These are phyloP conservation scores for Penicillium sp. DNA, from an alignment of 2,329 filamentous ascomycete genomes.

Conservation along the genomic window DNA sequence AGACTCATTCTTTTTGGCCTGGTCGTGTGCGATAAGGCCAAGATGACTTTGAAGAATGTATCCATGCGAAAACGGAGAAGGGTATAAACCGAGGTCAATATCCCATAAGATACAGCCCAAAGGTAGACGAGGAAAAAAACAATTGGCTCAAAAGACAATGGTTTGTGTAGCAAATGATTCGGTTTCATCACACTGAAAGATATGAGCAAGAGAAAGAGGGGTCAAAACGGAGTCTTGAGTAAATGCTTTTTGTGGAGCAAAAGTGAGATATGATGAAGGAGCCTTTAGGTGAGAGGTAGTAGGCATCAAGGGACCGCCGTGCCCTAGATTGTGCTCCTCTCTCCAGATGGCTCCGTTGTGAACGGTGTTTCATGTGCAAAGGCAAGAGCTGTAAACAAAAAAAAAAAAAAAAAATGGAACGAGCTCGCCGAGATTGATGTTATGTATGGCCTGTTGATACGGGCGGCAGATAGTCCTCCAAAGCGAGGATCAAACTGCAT, in stretches of 20 bases:
- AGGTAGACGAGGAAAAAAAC: background rate
- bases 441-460: constrained; percentile 15
- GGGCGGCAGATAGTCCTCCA: constrained; percentile 5
- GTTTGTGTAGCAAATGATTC: background rate
- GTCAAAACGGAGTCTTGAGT: background rate
- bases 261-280: background rate
- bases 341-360: background rate
- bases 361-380: constrained; percentile 3
- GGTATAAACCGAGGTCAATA: constrained; percentile 17
- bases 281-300: background rate
- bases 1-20: background rate
- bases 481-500: constrained; percentile 5
- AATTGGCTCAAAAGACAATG: constrained; percentile 5
- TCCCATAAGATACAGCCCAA: constrained; percentile 19
- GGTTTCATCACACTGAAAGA: background rate
- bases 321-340: background rate
- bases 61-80: constrained; percentile 15
- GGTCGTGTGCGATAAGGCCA: background rate
- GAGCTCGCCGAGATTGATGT: constrained; percentile 2
- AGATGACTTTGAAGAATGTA: constrained; percentile 5
- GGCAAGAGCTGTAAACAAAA: background rate
- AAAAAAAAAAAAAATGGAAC: background rate
- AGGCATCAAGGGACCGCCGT: constrained; percentile 4
- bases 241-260: constrained; percentile 1
- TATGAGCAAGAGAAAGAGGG: background rate